These are phyloP conservation scores for Arthroderma uncinatum DNA, from an alignment of 2,329 filamentous ascomycete species.

Conservation along the genomic window DNA sequence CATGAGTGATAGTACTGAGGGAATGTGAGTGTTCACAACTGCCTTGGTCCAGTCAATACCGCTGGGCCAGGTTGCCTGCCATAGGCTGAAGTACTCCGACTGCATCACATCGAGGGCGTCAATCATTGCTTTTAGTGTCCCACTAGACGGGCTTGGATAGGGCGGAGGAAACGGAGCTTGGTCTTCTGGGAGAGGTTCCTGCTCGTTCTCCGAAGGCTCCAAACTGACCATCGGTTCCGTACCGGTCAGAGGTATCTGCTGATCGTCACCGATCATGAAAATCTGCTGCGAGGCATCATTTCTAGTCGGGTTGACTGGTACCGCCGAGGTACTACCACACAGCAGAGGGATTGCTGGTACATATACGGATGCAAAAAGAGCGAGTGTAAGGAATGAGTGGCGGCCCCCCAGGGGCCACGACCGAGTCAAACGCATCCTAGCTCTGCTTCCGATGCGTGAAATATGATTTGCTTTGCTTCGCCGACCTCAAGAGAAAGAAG, in stretches of 20 bases:
- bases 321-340: background rate
- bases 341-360: background rate
- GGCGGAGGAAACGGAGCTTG: background rate
- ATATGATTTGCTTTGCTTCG: background rate
- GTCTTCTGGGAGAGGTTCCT: constrained; percentile 17
- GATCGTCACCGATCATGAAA: background rate
- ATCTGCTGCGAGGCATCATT: background rate
- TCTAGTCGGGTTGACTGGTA: background rate
- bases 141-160: constrained; percentile 7
- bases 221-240: background rate
- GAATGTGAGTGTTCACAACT: constrained; percentile 68
- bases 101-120: constrained; percentile 66
- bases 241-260: background rate
- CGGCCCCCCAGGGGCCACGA: background rate
- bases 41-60: constrained; percentile 92
- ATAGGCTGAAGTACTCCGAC: constrained; percentile 61
- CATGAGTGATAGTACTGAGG: constrained; percentile 60
- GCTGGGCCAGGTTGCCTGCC: constrained; percentile 70
- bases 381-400: background rate
- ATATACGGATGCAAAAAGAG: background rate
- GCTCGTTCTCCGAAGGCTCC: constrained; percentile 13
- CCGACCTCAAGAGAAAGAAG: background rate
- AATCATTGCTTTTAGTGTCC: constrained; percentile 38
- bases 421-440: background rate
- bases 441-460: background rate